phyloP scores from a whole-genome alignment of 129 eudicot species.

The Smallanthus sonchifolius region DNA sequence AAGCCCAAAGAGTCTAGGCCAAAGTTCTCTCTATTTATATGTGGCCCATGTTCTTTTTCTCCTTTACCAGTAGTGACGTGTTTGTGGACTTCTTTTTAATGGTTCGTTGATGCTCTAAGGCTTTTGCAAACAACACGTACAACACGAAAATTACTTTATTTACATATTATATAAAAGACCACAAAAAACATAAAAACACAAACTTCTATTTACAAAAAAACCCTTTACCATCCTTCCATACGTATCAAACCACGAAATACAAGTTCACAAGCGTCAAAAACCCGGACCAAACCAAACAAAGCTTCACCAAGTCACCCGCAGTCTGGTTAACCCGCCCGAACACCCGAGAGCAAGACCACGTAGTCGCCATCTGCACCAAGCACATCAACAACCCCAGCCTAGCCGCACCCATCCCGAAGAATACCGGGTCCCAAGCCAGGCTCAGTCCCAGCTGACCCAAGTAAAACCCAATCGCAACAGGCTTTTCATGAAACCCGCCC shows the following conservation, averaged over 20 bases:
- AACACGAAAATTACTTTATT: not conserved
- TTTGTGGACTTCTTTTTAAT: too few species aligned
- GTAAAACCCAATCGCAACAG: slow-evolving; percentile 41
- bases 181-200: not conserved
- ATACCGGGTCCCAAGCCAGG: slow-evolving; percentile 71
- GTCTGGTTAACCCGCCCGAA: slow-evolving; percentile 55
- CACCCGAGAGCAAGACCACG: slow-evolving; percentile 40
- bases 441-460: slow-evolving; percentile 58
- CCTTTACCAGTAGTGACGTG: too few species aligned
- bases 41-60: too few species aligned
- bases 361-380: slow-evolving; percentile 42
- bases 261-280: slow-evolving; percentile 53
- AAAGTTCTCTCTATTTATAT: too few species aligned
- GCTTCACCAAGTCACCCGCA: slow-evolving; percentile 73
- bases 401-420: slow-evolving; percentile 49
- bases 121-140: too few species aligned
- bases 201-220: not conserved
- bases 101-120: too few species aligned
- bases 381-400: slow-evolving; percentile 56
- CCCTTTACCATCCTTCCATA: not conserved
- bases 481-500: slow-evolving; percentile 68
- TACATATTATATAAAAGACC: not conserved
- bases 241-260: slow-evolving; percentile 30
- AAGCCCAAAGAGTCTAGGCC: too few species aligned
- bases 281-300: slow-evolving; percentile 66